Evolutionary conservation across 441 rosid genomes (phyloP).

Genomic region (Populus trichocarpa): DNA sequence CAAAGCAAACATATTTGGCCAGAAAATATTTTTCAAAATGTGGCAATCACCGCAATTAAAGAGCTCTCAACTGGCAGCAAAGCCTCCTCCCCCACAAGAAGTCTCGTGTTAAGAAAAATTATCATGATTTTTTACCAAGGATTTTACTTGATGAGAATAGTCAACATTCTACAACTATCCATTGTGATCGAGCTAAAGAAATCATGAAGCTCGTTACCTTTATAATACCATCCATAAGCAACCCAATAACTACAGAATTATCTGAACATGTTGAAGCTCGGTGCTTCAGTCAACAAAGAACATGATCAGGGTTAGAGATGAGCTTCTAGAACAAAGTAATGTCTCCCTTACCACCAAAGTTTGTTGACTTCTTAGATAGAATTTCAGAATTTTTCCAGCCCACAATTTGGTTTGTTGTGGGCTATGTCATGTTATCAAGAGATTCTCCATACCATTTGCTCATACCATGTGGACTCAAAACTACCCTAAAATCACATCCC

Average conservation of each 20-base stretch:
- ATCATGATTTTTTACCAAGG: background rate
- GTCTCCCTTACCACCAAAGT: no score
- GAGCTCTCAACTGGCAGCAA: background rate
- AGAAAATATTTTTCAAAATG: background rate
- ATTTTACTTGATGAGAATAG: background rate
- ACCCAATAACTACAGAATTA: background rate
- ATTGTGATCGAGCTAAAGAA: background rate
- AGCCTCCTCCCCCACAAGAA: background rate
- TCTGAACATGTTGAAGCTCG: background rate
- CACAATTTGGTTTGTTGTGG: no score
- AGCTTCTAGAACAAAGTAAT: no score
- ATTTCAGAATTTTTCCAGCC: no score
- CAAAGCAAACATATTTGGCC: background rate
- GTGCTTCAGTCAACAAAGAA: background rate
- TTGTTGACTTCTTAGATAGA: no score
- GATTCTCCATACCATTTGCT: no score
- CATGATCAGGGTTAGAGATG: background rate
- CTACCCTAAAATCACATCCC: background rate
- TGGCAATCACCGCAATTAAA: no score
- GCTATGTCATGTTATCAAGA: background rate
- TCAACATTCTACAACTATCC: constrained; percentile 9
- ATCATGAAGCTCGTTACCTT: background rate
- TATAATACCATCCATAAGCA: background rate
- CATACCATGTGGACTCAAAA: background rate
- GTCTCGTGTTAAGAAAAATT: no score